Percentiles rank a stretch among this genome's conserved stretches.
phyloP scores from a whole-genome alignment of 352 stramenopile genomes.

The Globisporangium yorkense region DNA sequence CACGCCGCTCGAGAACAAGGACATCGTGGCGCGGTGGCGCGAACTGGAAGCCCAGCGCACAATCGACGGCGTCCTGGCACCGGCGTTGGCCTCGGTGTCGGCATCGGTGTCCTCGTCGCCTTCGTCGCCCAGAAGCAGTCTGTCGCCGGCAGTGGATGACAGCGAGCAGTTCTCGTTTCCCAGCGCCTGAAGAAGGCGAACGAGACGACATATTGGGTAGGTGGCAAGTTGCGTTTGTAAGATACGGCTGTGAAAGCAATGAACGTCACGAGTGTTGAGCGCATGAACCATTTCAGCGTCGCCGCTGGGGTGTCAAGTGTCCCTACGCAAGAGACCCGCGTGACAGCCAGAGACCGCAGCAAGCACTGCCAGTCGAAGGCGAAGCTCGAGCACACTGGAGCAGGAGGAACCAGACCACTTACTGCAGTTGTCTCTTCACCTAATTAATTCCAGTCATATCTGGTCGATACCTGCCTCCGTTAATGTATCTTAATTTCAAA shows the following conservation, averaged over 20 bases:
- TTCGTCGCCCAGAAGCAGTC: not conserved
- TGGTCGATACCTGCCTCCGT: too few relatives aligned
- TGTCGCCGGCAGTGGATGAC: not conserved
- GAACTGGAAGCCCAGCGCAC: conserved; percentile 4
- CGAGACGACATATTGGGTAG: not conserved
- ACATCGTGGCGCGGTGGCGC: conserved; percentile 5
- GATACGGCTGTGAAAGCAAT: not conserved
- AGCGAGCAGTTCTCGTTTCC: not conserved
- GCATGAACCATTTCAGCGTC: too few relatives aligned
- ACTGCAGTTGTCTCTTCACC: too few relatives aligned
- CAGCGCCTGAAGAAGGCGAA: not conserved
- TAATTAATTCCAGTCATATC: too few relatives aligned
- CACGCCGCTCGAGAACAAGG: conserved; percentile 1
- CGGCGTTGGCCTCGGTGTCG: not conserved
- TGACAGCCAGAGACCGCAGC: too few relatives aligned
- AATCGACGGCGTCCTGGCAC: conserved; percentile 1
- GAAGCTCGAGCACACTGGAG: too few relatives aligned
- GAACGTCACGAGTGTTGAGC: not conserved
- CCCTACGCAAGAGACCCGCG: not conserved
- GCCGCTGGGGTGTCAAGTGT: too few relatives aligned
- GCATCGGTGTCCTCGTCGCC: not conserved
- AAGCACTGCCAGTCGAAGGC: too few relatives aligned
- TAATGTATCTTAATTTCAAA: too few relatives aligned
- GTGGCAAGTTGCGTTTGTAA: not conserved
- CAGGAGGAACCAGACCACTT: too few relatives aligned